phyloP scores from a whole-genome alignment of 305 asterid species.

The Solanum hybrid region DNA sequence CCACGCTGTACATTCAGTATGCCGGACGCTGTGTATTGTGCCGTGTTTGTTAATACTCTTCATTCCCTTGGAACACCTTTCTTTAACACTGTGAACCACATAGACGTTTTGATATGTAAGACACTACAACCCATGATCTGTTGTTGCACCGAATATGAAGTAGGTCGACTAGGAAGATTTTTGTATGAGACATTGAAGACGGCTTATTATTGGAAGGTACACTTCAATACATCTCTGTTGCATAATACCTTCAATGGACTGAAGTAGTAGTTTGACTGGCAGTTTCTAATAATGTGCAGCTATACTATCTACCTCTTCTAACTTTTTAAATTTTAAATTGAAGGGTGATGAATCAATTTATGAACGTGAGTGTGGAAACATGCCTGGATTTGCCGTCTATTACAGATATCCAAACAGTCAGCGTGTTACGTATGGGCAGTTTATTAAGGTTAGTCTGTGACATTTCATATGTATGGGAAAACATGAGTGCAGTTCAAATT shows the following conservation, averaged over 20 bases:
- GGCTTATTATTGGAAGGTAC: conserved; percentile 97
- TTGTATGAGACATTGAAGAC: conserved; percentile 87
- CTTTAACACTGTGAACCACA: conserved; percentile 97
- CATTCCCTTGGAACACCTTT: conserved; percentile 99
- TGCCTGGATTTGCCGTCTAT: conserved; percentile 99
- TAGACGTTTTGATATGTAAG: conserved; percentile 96
- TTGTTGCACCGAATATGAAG: conserved; percentile 99
- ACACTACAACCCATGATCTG: conserved; percentile 99
- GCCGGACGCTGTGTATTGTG: conserved; percentile 99
- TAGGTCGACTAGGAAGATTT: conserved; percentile 93
- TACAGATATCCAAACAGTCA: conserved; percentile 97
- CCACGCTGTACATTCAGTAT: conserved; percentile 99
- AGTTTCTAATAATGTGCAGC: conserved; percentile 1
- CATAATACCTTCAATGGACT: neutral
- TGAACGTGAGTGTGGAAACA: conserved; percentile 98
- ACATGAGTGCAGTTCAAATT: neutral
- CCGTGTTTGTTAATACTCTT: conserved; percentile 85
- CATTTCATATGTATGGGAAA: neutral
- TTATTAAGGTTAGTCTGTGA: conserved; percentile 69
- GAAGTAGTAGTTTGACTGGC: neutral
- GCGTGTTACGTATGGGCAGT: conserved; percentile 91
- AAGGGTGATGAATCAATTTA: conserved; percentile 84
- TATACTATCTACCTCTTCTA: conserved; percentile 5
- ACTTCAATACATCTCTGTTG: neutral
- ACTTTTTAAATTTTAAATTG: neutral